These are phyloP conservation scores for barley (Hordeum vulgare) DNA, from an alignment of 176 grass and related monocot genomes.

Conservation along the genomic window MorexV3_pseudomolecules_assembly NC_058519.1:13132077-13132576, in stretches of 20 bases:
- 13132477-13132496: conserved; percentile 53
- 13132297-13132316: conserved; percentile 67
- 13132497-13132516: background rate
- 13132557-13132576: background rate
- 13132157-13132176: background rate
- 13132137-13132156: background rate
- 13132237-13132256: conserved; percentile 30
- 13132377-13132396: background rate
- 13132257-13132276: conserved; percentile 54
- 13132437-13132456: conserved; percentile 38
- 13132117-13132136: conserved; percentile 62
- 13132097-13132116: conserved; percentile 58
- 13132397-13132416: background rate
- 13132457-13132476: conserved; percentile 67
- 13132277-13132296: conserved; percentile 52
- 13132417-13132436: conserved; percentile 73
- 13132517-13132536: background rate
- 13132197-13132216: background rate
- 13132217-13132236: background rate
- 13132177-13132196: background rate
- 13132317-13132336: conserved; percentile 73
- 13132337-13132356: conserved; percentile 41
- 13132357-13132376: background rate
- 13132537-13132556: background rate
- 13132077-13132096: conserved; percentile 64